Base-by-base conservation (phyloP, 306 rosid genomes). In the Malus sieversii region DNA sequence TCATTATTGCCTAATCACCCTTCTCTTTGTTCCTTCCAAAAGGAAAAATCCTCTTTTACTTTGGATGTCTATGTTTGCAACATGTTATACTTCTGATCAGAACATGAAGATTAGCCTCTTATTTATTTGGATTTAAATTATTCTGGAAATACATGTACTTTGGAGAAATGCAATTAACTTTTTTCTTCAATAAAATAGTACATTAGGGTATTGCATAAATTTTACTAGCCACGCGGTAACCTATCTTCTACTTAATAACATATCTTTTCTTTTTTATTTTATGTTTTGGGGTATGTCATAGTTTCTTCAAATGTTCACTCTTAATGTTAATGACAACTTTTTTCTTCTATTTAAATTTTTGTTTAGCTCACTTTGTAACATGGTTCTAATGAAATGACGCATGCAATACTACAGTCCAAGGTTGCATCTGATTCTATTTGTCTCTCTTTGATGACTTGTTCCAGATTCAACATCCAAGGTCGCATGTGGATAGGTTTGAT, bases 381-480 rank as follows among this genome's bases (percentile, higher is more conserved):
- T 38, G 66, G 62, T 23, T 13, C 48, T 72, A 51, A 76, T 22
- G 40, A 32, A 48, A 42, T 73, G 57, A 62, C 68, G 66, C 67
- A 62, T 62, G 76, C 57, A 46, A 44, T 14, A 30, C 72, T 69
- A n/a, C 33, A 7, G 67, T 61, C 18, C 30, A 61, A 14, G 30
- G 6, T 78, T 48, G 55, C 8, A 48, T 78, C 69, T 15, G 62
- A 72, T 76, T 77, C 64, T 78, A 61, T 77, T 70, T 45, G 66
- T 66, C 73, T 68, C 6, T 69, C 71, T 66, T 78, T 83, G 58
- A 59, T 38, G 61, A 65, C 53, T 22, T 78, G 48, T 81, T 84
- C 77, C 96, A 95, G 97, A 90, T 95, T 87, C 97, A 95, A 79
- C 97, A 92, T 84, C 99, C 97, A 35, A 87, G 99, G 82, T 84